Base-by-base conservation (phyloP, 2,329 filamentous ascomycete species). In the Chaetomiaceae sp. region DNA sequence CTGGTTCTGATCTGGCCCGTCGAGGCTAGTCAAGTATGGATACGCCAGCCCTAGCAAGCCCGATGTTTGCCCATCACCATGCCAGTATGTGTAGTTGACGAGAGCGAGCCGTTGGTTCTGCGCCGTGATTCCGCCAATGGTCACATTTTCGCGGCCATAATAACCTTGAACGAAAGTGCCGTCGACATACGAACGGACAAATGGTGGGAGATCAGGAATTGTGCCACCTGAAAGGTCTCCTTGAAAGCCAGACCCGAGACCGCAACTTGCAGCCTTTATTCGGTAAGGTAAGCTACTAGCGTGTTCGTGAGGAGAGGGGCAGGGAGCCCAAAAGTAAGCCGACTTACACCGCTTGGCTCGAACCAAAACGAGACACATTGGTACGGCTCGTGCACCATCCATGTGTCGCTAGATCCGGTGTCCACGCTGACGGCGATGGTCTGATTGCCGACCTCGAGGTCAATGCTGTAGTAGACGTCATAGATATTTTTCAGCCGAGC, bases 11-110 rank as follows among this genome's bases (percentile, higher is more conserved):
- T 68, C 64, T 0, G 51, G 4, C 4, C 58, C 60, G 38, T 60
- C 55, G 2, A 72, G 69, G 20, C 70, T 72, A 0, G 76, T 79
- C 37, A 79, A 59, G 13, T 70, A 66, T 7, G 75, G 72, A 59
- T 77, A 81, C 1, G 69, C 75, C 11, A 82, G 67, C 1, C 78
- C 79, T 4, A 81, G 58, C 2, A 81, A 63, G 2, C 79, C 78
- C 23, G 71, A 73, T 1, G 73, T 73, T 18, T 69, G 63, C 1
- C 66, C 68, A 51, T 79, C 74, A 8, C 75, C 75, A 16, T 67
- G 61, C 66, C 71, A 75, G 11, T 66, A 69, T 0, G 73, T 70
- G 32, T 62, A 57, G 43, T 73, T 67, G 3, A 76, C 75, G 14
- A 78, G 56, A 0, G 69, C 76, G n/a, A 81, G 66, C 29, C 73